Evolutionary conservation across 2,329 filamentous ascomycete species (phyloP), one percentile per base, ranked within the genome.

Genomic region (Claviceps sp.): DNA sequence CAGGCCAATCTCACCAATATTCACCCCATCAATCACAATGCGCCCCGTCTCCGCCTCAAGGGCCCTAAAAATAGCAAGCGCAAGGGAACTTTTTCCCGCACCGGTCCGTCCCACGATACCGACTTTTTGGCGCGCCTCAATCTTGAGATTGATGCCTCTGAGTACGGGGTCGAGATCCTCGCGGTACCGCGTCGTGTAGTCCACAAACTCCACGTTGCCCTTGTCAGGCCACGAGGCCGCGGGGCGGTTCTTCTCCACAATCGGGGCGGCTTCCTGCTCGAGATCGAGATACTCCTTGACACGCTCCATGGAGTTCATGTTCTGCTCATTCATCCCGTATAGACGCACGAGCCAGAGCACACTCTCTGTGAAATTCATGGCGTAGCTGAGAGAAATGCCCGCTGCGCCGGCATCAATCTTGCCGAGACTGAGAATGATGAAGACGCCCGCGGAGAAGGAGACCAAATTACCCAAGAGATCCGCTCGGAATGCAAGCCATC

Each of bases 221-320:
- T 87, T 76, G 55, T 80, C 84, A 8, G 93, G 93, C 93, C 93
- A 98, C 63, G 87, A 82, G 4, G 76, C 68, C 0, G 85, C 76
- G 6, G 93, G 93, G 30, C 88, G 79, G 57, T 81, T 87, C 54
- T 91, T 82, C 51, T 89, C 82, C 42, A 95, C 78, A 42, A 95
- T 73, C 1, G 87, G 76, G 0, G 78, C 74, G 1, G 93, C 90
- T 70, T 98, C 93, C 66, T 96, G 91, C 60, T 97, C 91, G 1
- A 98, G 87, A 45, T 97, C 89, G 39, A 97, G 78, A 64, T 97
- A 98, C 65, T 98, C 93, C 72, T 95, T 94, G 64, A 98, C 85
- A 62, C 93, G 87, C 70, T 98, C 93, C 48, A 97, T 90, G 2
- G 91, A 91, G 70, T 98, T 98, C 93, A 98, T 97, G 70, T 96